Evolutionary conservation across 441 rosid genomes (phyloP).

Genomic region (Raphanus hybrid): DNA sequence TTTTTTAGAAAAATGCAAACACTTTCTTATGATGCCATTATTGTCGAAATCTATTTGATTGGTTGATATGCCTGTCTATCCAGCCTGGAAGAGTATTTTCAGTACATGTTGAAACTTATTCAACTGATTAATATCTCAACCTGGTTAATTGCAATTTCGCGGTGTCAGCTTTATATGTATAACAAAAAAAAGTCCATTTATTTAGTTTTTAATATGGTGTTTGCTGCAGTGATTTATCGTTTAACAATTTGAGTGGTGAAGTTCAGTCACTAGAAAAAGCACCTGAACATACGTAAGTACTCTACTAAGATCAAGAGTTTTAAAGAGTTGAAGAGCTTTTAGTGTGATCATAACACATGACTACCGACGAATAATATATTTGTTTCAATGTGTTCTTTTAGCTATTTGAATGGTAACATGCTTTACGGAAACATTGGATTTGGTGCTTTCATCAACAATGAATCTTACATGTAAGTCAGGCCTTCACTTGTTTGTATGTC

Average conservation of each 20-base stretch:
- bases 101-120: not conserved
- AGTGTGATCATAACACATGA: not conserved
- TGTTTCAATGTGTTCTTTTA: conserved; percentile 30
- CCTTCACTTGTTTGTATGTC: not conserved
- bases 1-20: not conserved
- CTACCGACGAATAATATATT: not conserved
- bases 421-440: conserved; percentile 64
- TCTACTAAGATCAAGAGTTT: not conserved
- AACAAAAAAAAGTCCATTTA: not conserved
- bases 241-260: conserved; percentile 29
- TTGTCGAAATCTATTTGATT: not conserved
- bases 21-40: not conserved
- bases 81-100: not conserved
- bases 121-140: not conserved
- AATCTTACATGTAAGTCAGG: conserved; percentile 26
- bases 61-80: not conserved
- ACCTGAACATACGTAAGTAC: conserved; percentile 16
- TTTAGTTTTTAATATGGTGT: not conserved
- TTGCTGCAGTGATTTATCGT: conserved; percentile 35
- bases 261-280: not conserved
- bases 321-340: not conserved
- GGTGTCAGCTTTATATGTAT: not conserved
- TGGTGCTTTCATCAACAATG: conserved; percentile 25
- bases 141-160: not conserved
- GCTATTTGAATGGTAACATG: conserved; percentile 66